Evolutionary conservation across 805 yeast species (phyloP).

Genomic region (Kodamaea restingae): DNA sequence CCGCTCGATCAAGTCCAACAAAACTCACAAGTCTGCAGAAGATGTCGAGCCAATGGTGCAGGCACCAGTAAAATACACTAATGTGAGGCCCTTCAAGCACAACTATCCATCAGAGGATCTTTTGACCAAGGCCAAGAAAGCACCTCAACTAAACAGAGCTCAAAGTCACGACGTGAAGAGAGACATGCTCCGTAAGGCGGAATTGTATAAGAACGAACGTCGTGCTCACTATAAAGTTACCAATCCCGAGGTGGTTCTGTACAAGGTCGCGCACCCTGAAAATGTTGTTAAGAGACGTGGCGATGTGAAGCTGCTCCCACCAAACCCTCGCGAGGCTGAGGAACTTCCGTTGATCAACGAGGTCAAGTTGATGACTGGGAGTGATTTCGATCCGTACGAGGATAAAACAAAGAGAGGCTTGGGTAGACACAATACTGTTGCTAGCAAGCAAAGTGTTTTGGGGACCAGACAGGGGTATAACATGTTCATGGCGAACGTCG

Average conservation of each 20-base stretch:
- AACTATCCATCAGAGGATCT: slow-evolving; percentile 7
- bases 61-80: slow-evolving; percentile 18
- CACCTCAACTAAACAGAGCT: slow-evolving; percentile 14
- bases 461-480: slow-evolving; percentile 39
- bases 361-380: slow-evolving; percentile 19
- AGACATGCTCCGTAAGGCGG: background rate
- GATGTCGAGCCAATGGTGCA: background rate
- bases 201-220: background rate
- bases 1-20: slow-evolving; percentile 1
- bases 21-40: background rate
- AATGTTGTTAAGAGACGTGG: no score
- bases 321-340: slow-evolving; percentile 18
- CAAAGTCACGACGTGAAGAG: background rate
- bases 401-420: background rate
- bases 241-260: background rate
- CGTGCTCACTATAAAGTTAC: background rate
- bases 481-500: slow-evolving; percentile 32
- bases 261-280: slow-evolving; percentile 2
- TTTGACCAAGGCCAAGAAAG: slow-evolving; percentile 1
- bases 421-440: slow-evolving; percentile 26
- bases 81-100: slow-evolving; percentile 20
- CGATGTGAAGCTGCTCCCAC: slow-evolving; percentile 16
- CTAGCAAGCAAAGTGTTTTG: slow-evolving; percentile 33
- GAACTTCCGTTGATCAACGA: slow-evolving; percentile 38
- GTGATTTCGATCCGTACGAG: slow-evolving; percentile 1